Evolutionary conservation across 768 basidiomycete genomes (phyloP).

Genomic region (Lenzites betulinus): DNA sequence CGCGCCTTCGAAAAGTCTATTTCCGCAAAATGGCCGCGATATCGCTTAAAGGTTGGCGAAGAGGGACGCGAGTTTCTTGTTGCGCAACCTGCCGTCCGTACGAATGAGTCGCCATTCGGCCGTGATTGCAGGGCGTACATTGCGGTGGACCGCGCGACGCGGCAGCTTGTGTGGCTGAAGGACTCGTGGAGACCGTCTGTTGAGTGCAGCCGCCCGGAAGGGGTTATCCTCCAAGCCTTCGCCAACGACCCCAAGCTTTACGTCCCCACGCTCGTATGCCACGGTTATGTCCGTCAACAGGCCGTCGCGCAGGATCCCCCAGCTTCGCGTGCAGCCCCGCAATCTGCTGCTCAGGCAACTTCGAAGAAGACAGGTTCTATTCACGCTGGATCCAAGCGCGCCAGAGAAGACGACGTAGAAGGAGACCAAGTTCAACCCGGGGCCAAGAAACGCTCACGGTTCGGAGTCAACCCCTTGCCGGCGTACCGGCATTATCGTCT

Average conservation of each 20-base stretch:
- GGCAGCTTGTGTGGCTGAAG: neutral
- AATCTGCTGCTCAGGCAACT: too few species aligned
- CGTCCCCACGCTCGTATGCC: neutral
- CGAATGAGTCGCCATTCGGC: neutral
- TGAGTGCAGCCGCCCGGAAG: neutral
- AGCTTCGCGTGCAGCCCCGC: neutral
- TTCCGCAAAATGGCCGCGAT: neutral
- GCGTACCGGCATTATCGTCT: slow-evolving; percentile 5
- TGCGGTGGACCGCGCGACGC: neutral
- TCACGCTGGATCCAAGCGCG: neutral
- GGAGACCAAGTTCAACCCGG: neutral
- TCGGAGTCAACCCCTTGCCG: neutral
- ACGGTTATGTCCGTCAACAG: neutral
- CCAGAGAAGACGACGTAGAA: neutral
- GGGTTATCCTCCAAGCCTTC: neutral
- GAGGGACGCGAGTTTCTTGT: neutral
- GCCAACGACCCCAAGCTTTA: neutral
- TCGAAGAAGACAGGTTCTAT: too few species aligned
- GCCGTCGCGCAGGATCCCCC: neutral
- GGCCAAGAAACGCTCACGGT: neutral
- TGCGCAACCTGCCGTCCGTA: neutral
- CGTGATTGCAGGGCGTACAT: neutral
- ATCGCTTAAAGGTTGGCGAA: slow-evolving; percentile 1
- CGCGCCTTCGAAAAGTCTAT: neutral
- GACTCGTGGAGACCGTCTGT: neutral